Evolutionary conservation across 805 yeast genomes (phyloP).

Genomic region (Isabelozyma rhagii): DNA sequence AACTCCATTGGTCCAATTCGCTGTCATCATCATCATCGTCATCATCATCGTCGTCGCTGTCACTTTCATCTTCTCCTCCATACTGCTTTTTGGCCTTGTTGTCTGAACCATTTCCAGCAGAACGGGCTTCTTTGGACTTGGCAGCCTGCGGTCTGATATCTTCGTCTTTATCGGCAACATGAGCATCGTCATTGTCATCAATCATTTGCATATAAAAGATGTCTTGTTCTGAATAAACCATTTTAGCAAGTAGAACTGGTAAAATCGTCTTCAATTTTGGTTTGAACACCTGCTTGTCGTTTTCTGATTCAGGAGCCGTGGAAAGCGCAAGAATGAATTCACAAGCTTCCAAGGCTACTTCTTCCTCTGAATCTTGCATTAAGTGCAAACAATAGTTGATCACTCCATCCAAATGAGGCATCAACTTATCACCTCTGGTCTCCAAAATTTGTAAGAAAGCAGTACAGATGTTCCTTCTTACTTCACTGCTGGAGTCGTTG

Average conservation of each 20-base stretch:
- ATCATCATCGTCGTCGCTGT: slow-evolving; percentile 61
- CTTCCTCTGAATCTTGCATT: slow-evolving; percentile 61
- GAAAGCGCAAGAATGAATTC: slow-evolving; percentile 81
- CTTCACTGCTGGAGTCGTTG: slow-evolving; percentile 51
- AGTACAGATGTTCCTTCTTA: slow-evolving; percentile 72
- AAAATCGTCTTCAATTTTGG: slow-evolving; percentile 61
- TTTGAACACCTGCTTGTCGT: slow-evolving; percentile 35
- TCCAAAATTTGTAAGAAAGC: slow-evolving; percentile 72
- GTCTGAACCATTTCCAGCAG: slow-evolving; percentile 13
- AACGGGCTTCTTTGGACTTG: slow-evolving; percentile 49
- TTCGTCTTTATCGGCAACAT: slow-evolving; percentile 77
- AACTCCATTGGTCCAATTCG: slow-evolving; percentile 76
- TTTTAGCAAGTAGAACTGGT: slow-evolving; percentile 74
- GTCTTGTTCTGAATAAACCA: slow-evolving; percentile 88
- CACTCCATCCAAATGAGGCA: slow-evolving; percentile 83
- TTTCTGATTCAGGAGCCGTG: slow-evolving; percentile 54
- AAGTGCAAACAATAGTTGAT: slow-evolving; percentile 80
- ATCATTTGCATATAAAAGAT: slow-evolving; percentile 58
- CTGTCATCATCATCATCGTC: slow-evolving; percentile 73
- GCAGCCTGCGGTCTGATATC: slow-evolving; percentile 84
- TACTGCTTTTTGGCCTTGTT: slow-evolving; percentile 11
- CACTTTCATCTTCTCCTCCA: slow-evolving; percentile 37
- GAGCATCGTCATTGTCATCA: slow-evolving; percentile 74
- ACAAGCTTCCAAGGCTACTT: slow-evolving; percentile 87
- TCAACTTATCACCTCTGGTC: slow-evolving; percentile 72